phyloP scores from a whole-genome alignment of 2,329 filamentous ascomycete genomes.

The Microsporum ferrugineum region DNA sequence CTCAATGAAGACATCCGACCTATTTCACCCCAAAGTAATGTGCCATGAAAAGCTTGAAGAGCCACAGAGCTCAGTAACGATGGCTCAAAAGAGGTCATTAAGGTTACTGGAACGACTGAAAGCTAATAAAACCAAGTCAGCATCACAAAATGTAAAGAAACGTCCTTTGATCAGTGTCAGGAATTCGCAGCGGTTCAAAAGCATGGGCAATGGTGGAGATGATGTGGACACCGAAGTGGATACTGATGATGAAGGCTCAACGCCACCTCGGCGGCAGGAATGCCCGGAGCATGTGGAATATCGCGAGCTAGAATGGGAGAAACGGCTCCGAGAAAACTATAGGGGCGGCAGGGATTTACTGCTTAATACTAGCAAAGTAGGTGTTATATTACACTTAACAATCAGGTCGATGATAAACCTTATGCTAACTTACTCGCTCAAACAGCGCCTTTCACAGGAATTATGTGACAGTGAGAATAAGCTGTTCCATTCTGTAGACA shows the following conservation, averaged over 20 bases:
- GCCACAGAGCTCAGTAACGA: background rate
- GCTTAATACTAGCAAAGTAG: slow-evolving; percentile 22
- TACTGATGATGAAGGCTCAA: background rate
- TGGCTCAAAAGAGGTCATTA: background rate
- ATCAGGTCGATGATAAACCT: background rate
- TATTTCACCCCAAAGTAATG: too few species aligned
- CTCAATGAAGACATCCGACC: background rate
- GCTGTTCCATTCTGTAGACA: slow-evolving; percentile 33
- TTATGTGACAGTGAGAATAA: slow-evolving; percentile 39
- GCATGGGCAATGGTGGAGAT: background rate
- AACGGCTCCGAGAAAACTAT: background rate
- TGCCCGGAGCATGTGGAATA: background rate
- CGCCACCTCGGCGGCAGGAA: background rate
- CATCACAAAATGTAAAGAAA: background rate
- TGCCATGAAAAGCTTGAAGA: background rate
- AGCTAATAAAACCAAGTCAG: background rate
- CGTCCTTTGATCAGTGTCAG: background rate
- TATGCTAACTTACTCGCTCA: background rate
- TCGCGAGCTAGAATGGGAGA: background rate
- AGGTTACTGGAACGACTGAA: background rate
- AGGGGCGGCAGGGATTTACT: slow-evolving; percentile 18
- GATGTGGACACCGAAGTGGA: background rate
- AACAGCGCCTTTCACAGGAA: slow-evolving; percentile 33
- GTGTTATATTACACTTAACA: slow-evolving; percentile 5
- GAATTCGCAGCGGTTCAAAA: background rate